Evolutionary conservation across 495 filamentous ascomycete species (phyloP), one percentile per base, ranked within the genome.

Genomic region (Chaetomium fimeti): DNA sequence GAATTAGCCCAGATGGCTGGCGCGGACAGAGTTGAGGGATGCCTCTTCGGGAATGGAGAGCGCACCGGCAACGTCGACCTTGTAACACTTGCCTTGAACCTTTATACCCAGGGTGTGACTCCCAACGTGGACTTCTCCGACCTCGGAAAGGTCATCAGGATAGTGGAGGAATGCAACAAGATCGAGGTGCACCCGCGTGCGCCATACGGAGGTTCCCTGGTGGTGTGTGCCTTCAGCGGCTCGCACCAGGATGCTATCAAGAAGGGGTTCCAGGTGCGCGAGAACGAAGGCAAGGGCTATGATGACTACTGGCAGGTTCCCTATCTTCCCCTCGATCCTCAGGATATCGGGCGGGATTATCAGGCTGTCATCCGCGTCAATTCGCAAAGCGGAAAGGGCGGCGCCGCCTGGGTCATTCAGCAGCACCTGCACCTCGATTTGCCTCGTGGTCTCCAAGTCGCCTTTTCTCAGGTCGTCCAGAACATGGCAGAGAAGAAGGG

Each of bases 311-410:
- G 84, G 85, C 77, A 83, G 64, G 59, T 98, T 53, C 94, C 93
- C 2, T 98, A 97, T 74, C 89, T 98, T 38, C 94, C 94, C 20
- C 83, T 98, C 53, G 93, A 97, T 71, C 93, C 93, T 2, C 83
- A 89, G 68, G 93, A 97, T 77, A 97, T 98, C 60, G 94, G 94
- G 27, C 87, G 93, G 13, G 97, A 89, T 32, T 97, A 97, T 82
- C 93, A 97, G 77, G 93, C 93, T 47, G 89, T 97, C 74, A 98
- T 98, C 75, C 90, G 93, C 36, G 94, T 98, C 82, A 98, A 98
- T 77, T 93, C 90, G 25, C 94, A 98, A 73, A 91, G 87, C 65
- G 94, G 94, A 60, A 98, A 98, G 79, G 94, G 93, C 60, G 94
- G 94, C 67, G 89, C 91, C 63, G 93, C 94, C 47, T 98, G 91